These are phyloP conservation scores for Juncus inflexus DNA, from an alignment of 176 grass and related monocot species.

Conservation along the genomic window DNA sequence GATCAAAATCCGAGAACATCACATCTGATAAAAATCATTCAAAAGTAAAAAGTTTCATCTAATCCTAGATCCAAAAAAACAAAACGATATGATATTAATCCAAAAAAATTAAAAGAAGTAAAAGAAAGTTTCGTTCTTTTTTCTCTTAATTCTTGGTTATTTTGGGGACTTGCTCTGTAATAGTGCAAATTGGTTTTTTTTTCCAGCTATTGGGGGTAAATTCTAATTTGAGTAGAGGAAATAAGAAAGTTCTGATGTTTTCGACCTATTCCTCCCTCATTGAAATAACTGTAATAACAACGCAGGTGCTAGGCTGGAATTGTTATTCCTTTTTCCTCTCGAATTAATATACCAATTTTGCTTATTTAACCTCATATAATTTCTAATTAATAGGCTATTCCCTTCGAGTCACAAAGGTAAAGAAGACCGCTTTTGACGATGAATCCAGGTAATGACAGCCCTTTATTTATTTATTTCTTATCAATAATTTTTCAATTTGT, in stretches of 20 bases:
- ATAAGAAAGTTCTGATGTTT: too few relatives aligned
- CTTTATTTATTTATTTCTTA: constrained; percentile 17
- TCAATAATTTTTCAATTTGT: not conserved
- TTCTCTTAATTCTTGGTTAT: not conserved
- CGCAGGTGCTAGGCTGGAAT: not conserved
- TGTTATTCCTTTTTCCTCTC: not conserved
- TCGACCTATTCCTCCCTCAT: too few relatives aligned
- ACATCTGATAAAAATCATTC: too few relatives aligned
- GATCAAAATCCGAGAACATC: too few relatives aligned
- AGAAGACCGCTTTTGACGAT: constrained; percentile 59
- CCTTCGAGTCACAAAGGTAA: constrained; percentile 68
- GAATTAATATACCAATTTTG: too few relatives aligned
- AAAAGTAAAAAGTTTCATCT: too few relatives aligned
- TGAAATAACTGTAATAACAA: not conserved
- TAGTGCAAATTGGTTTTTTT: not conserved
- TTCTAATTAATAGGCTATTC: constrained; percentile 59
- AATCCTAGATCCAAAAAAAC: too few relatives aligned
- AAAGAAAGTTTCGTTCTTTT: constrained; percentile 5
- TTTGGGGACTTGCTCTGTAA: not conserved
- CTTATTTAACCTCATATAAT: not conserved
- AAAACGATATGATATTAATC: too few relatives aligned
- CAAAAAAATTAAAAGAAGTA: constrained; percentile 22
- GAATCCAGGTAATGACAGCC: constrained; percentile 45
- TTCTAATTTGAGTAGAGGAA: too few relatives aligned
- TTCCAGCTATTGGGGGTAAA: not conserved